These are phyloP conservation scores for Ustilago nuda DNA, from an alignment of 1,284 basidiomycete species.

Conservation along the genomic window DNA sequence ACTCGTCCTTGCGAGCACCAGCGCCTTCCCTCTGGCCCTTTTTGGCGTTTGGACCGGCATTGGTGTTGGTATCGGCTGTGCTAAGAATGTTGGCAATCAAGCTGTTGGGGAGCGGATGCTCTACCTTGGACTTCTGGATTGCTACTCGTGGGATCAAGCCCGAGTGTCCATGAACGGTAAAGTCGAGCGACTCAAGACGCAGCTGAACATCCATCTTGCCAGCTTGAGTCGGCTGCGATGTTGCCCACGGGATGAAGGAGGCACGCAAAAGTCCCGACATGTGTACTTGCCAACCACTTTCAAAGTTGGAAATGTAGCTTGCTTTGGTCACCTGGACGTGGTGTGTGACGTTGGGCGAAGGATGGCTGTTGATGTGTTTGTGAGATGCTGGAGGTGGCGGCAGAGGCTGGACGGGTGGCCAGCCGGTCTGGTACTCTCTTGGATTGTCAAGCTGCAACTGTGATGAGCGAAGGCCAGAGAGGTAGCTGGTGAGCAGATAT, in stretches of 20 bases:
- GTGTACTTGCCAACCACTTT: slow-evolving; percentile 58
- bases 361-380: slow-evolving; percentile 47
- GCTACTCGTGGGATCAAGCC: slow-evolving; percentile 49
- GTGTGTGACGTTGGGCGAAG: slow-evolving; percentile 52
- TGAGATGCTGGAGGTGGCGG: slow-evolving; percentile 44
- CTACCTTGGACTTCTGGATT: slow-evolving; percentile 50
- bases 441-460: slow-evolving; percentile 49
- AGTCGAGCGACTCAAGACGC: slow-evolving; percentile 57
- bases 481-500: slow-evolving; percentile 54
- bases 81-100: slow-evolving; percentile 37
- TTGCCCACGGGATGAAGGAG: slow-evolving; percentile 43
- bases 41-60: slow-evolving; percentile 16
- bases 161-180: slow-evolving; percentile 45
- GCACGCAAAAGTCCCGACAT: slow-evolving; percentile 52
- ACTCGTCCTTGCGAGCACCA: slow-evolving; percentile 35
- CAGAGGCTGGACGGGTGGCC: slow-evolving; percentile 36
- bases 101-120: slow-evolving; percentile 41
- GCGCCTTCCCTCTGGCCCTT: slow-evolving; percentile 24
- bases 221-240: slow-evolving; percentile 17
- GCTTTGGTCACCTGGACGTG: slow-evolving; percentile 47
- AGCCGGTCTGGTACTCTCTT: slow-evolving; percentile 50
- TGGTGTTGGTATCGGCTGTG: slow-evolving; percentile 20
- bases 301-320: slow-evolving; percentile 43
- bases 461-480: slow-evolving; percentile 42
- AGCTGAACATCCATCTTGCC: slow-evolving; percentile 39